A percentile compares a stretch with the other conserved stretches of the same genome.
Evolutionary conservation across 495 filamentous ascomycete genomes (phyloP).

Genomic region (Xylaria castorea): DNA sequence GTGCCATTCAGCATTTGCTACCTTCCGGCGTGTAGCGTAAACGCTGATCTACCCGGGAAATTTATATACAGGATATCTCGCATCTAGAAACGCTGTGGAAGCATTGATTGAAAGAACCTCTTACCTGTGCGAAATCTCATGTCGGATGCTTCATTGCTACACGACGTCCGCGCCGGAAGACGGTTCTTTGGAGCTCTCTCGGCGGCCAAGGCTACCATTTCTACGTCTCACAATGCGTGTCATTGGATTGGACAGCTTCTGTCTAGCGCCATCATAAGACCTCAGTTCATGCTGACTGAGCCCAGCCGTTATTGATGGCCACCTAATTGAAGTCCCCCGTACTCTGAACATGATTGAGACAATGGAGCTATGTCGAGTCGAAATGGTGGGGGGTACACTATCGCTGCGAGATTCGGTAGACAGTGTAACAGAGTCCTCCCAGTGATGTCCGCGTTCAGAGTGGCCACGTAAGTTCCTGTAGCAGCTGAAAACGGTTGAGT

Average conservation of each 20-base stretch:
- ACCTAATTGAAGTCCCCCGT: too few relatives aligned
- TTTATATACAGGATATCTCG: too few relatives aligned
- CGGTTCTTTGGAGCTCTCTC: background rate
- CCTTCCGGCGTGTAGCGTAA: too few relatives aligned
- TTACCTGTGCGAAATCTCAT: too few relatives aligned
- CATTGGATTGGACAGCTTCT: background rate
- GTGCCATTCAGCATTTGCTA: too few relatives aligned
- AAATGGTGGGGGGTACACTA: background rate
- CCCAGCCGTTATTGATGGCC: background rate
- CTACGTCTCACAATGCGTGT: background rate
- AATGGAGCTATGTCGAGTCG: background rate
- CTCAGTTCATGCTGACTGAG: background rate
- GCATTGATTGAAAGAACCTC: too few relatives aligned
- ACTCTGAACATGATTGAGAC: background rate
- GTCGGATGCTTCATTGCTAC: too few relatives aligned
- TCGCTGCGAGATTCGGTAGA: background rate
- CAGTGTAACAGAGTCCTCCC: background rate
- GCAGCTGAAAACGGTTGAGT: background rate
- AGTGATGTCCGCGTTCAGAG: background rate
- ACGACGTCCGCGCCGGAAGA: background rate
- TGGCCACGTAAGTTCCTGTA: background rate
- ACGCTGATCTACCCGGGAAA: too few relatives aligned
- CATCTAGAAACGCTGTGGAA: too few relatives aligned
- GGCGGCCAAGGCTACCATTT: background rate
- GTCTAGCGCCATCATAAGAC: background rate